Conservation (phyloP, 148 eudicot genomes). For the Rhododendron molle region DNA sequence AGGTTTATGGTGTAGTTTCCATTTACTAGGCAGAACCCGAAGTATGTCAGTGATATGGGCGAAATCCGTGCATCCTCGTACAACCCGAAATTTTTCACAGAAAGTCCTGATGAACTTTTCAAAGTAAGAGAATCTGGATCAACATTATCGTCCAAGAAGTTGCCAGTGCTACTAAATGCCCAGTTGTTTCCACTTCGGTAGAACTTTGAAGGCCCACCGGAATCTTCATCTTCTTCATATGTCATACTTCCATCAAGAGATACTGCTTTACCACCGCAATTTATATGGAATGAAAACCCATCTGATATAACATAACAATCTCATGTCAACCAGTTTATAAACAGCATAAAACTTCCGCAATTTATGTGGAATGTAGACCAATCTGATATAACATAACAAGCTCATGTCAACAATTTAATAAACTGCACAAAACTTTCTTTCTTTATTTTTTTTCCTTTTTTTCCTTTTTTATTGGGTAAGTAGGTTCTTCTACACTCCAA, state of each 20-base stretch:
- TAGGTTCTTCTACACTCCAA: too few relatives aligned
- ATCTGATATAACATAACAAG: too few relatives aligned
- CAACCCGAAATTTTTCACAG: conserved; percentile 1
- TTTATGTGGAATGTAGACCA: too few relatives aligned
- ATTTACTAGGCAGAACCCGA: conserved; percentile 27
- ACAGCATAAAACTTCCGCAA: conserved; percentile 4
- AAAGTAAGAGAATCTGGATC: not conserved
- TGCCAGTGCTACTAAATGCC: conserved; percentile 35
- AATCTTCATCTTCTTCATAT: conserved; percentile 11
- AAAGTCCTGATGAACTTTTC: not conserved
- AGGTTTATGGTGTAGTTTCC: conserved; percentile 31
- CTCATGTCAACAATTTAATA: too few relatives aligned
- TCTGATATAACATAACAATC: not conserved
- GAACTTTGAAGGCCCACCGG: conserved; percentile 22
- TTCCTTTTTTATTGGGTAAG: too few relatives aligned
- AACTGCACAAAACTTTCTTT: too few relatives aligned
- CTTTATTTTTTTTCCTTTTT: too few relatives aligned
- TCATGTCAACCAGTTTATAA: not conserved
- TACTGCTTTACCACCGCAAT: conserved; percentile 26
- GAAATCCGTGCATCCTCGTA: conserved; percentile 31
- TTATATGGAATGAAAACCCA: conserved; percentile 17
- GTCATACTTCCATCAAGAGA: not conserved
- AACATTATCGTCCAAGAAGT: conserved; percentile 19
- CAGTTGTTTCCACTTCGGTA: conserved; percentile 2
- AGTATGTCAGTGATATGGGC: conserved; percentile 31